These are phyloP conservation scores for Pichia sp. DNA, from an alignment of 1,139 yeast species.

Conservation along the genomic window DNA sequence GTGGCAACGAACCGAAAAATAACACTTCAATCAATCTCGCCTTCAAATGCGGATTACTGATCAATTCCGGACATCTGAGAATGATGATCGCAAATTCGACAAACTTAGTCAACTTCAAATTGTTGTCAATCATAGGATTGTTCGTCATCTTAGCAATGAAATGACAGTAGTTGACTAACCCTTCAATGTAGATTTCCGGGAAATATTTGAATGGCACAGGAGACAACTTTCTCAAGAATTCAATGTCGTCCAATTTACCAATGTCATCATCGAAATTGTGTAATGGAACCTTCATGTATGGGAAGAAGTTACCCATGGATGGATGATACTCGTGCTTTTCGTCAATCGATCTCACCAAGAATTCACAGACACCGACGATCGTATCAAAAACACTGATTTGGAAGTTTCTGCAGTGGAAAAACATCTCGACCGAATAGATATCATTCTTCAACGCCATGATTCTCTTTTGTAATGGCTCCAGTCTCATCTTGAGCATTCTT, in stretches of 20 bases:
- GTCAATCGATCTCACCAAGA: conserved; percentile 69
- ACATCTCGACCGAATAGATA: conserved; percentile 56
- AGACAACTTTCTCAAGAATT: conserved; percentile 59
- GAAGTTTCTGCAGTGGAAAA: conserved; percentile 52
- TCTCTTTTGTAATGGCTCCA: conserved; percentile 29
- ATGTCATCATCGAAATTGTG: conserved; percentile 46
- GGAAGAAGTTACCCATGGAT: conserved; percentile 27
- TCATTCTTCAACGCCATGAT: conserved; percentile 39
- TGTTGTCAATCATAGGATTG: conserved; percentile 58
- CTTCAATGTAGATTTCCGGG: conserved; percentile 88
- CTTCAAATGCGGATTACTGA: conserved; percentile 93
- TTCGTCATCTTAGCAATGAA: conserved; percentile 58
- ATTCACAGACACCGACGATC: conserved; percentile 71
- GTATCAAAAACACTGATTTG: conserved; percentile 75
- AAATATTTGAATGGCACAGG: conserved; percentile 79
- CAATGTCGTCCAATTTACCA: conserved; percentile 70
- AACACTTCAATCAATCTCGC: conserved; percentile 79
- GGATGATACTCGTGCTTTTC: conserved; percentile 65
- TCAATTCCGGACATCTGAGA: conserved; percentile 78
- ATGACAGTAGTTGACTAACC: conserved; percentile 72
- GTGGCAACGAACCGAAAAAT: conserved; percentile 69
- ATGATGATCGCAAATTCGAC: conserved; percentile 73
- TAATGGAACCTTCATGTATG: conserved; percentile 60
- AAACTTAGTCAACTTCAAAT: conserved; percentile 51
- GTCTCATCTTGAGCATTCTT: conserved; percentile 27